Conservation (phyloP, 768 basidiomycete genomes). For the Udeniomyces megalosporus region DNA sequence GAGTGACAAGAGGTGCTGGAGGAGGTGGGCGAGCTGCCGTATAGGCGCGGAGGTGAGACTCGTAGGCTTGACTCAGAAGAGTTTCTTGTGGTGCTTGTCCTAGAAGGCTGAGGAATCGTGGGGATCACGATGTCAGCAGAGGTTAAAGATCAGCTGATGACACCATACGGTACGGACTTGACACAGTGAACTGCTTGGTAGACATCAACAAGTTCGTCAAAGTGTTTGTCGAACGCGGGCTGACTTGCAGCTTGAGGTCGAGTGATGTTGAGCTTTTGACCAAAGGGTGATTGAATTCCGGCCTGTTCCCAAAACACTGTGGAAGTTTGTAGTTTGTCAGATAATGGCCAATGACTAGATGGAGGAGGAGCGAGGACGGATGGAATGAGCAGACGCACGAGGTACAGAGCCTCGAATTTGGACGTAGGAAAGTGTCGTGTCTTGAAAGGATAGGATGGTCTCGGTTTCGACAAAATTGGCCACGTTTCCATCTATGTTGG, state of each 20-base stretch:
- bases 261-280: constrained; percentile 74
- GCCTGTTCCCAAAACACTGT: constrained; percentile 98
- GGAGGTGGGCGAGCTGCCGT: constrained; percentile 29
- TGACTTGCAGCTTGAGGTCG: constrained; percentile 77
- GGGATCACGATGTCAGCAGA: background rate
- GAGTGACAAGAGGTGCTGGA: constrained; percentile 45
- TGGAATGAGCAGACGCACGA: constrained; percentile 39
- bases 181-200: constrained; percentile 74
- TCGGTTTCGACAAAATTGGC: constrained; percentile 47
- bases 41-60: constrained; percentile 43
- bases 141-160: too few relatives aligned
- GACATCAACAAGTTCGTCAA: constrained; percentile 66
- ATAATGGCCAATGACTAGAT: background rate
- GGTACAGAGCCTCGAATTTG: constrained; percentile 94
- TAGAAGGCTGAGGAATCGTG: constrained; percentile 37
- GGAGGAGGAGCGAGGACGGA: background rate
- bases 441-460: constrained; percentile 69
- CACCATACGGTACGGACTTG: constrained; percentile 33
- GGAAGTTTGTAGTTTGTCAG: background rate
- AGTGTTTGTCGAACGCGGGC: constrained; percentile 91
- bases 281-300: constrained; percentile 71
- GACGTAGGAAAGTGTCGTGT: constrained; percentile 75
- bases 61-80: constrained; percentile 64
- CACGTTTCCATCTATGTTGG: too few relatives aligned
- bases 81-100: constrained; percentile 86